These are phyloP conservation scores for Tetracentron sinense DNA, from an alignment of 164 flowering plant species.

Conservation along the genomic window DNA sequence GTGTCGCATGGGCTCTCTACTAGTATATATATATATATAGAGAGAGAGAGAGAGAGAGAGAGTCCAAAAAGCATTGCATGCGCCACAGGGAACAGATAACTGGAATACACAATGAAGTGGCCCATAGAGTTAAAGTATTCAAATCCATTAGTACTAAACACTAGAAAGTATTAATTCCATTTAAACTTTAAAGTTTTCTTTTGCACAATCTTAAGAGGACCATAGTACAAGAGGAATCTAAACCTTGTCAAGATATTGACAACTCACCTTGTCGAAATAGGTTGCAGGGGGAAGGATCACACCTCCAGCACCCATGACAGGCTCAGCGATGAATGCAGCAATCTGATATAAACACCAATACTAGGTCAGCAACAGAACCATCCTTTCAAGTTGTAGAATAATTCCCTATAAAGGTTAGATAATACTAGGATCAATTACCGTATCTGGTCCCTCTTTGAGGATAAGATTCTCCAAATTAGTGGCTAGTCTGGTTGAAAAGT, in stretches of 20 bases:
- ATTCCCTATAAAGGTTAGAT: not conserved
- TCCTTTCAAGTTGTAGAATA: not conserved
- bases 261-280: constrained; percentile 83
- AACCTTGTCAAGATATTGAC: not conserved
- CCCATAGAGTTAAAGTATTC: too few relatives aligned
- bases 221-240: not conserved
- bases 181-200: too few relatives aligned
- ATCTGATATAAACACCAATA: constrained; percentile 44
- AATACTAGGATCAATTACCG: constrained; percentile 41
- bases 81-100: too few relatives aligned
- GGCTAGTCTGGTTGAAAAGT: constrained; percentile 87
- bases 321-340: constrained; percentile 99
- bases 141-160: too few relatives aligned
- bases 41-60: too few relatives aligned
- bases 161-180: too few relatives aligned
- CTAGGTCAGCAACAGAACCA: not conserved
- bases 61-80: too few relatives aligned
- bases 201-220: too few relatives aligned
- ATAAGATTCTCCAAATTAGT: constrained; percentile 86
- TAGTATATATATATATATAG: too few relatives aligned
- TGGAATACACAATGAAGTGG: too few relatives aligned
- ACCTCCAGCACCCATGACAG: constrained; percentile 99
- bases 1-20: too few relatives aligned
- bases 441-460: constrained; percentile 95
- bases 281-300: constrained; percentile 93